These are phyloP conservation scores for Amylocystis lapponica DNA, from an alignment of 768 basidiomycete genomes.

Conservation along the genomic window DNA sequence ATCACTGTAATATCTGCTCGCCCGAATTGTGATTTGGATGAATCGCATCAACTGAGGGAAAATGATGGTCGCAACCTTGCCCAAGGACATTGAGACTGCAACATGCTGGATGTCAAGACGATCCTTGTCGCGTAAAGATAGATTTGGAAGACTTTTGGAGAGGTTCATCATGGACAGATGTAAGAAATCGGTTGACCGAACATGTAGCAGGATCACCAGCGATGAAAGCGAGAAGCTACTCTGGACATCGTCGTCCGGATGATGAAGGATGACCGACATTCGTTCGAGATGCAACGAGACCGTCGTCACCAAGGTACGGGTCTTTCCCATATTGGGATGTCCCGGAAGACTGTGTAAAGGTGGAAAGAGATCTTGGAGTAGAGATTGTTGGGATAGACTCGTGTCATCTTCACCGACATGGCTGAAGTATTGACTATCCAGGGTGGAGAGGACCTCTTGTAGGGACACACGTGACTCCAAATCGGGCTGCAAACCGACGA, in stretches of 20 bases:
- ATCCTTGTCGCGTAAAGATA: constrained; percentile 13
- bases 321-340: no score
- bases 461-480: constrained; percentile 6
- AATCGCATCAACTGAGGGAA: constrained; percentile 14
- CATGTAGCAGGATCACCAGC: not conserved
- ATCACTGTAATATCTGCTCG: not conserved
- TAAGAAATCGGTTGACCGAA: not conserved
- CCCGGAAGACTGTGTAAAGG: no score
- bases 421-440: constrained; percentile 13
- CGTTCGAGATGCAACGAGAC: constrained; percentile 1
- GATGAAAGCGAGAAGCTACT: constrained; percentile 8
- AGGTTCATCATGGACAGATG: not conserved
- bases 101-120: constrained; percentile 18
- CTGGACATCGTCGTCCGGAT: constrained; percentile 1
- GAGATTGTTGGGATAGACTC: constrained; percentile 4
- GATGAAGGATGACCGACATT: constrained; percentile 2
- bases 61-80: constrained; percentile 8
- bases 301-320: no score
- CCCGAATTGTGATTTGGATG: constrained; percentile 7
- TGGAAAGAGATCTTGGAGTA: constrained; percentile 11
- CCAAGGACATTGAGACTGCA: constrained; percentile 7
- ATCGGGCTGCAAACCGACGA: constrained; percentile 6
- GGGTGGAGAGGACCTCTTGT: constrained; percentile 9
- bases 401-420: constrained; percentile 11
- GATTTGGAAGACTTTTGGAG: constrained; percentile 7